These are phyloP conservation scores for Magnolia kwangsiensis DNA, from an alignment of 164 flowering plant genomes.

Conservation along the genomic window DNA sequence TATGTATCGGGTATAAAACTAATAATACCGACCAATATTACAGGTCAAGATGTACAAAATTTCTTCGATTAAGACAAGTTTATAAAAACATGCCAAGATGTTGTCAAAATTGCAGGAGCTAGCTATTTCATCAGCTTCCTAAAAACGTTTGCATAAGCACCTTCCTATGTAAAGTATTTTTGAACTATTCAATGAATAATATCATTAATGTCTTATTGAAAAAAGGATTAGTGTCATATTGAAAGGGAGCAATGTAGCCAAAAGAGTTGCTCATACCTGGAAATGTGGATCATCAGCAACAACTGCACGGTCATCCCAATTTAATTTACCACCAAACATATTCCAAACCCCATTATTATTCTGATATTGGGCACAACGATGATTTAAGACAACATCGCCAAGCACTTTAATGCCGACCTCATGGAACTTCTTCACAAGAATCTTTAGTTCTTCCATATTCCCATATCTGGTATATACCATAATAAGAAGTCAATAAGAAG, in stretches of 20 bases:
- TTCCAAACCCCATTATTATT: slow-evolving; percentile 96
- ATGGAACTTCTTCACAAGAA: slow-evolving; percentile 63
- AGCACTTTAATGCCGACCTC: slow-evolving; percentile 74
- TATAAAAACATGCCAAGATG: neutral
- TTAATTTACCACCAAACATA: slow-evolving; percentile 85
- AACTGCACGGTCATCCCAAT: slow-evolving; percentile 96
- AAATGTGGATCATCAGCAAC: slow-evolving; percentile 98
- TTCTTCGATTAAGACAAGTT: neutral
- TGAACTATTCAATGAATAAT: too few species aligned
- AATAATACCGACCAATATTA: neutral
- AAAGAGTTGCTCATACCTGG: slow-evolving; percentile 50
- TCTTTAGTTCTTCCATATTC: slow-evolving; percentile 69
- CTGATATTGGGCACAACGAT: slow-evolving; percentile 83
- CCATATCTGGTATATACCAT: slow-evolving; percentile 62
- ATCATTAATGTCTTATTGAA: too few species aligned
- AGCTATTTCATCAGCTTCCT: neutral
- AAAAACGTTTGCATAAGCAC: too few species aligned
- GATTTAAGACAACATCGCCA: slow-evolving; percentile 92
- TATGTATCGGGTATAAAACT: too few species aligned
- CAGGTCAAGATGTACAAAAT: neutral
- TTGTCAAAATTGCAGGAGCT: neutral
- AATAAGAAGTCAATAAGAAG: slow-evolving; percentile 6
- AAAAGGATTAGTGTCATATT: neutral
- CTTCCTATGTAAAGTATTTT: too few species aligned
- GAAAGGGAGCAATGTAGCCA: neutral